Evolutionary conservation across 345 rosid species (phyloP), one percentile per base, ranked within the genome.

Genomic region (Murraya koenigii): DNA sequence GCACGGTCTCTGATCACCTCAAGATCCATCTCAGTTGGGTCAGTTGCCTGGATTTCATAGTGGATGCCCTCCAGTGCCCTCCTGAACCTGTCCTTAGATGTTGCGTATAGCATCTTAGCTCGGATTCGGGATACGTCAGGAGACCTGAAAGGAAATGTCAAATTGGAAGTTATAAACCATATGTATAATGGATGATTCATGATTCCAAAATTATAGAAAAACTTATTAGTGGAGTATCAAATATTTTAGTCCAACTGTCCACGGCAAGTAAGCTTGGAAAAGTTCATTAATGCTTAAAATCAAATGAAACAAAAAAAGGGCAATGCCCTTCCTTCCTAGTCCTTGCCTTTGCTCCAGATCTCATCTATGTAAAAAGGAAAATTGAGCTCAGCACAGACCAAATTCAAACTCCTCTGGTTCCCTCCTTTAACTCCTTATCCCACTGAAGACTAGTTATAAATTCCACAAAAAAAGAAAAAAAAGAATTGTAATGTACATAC

Each of bases 101-200:
- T 84, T n/a, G 87, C 87, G 49, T 84, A 84, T 20, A 84, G 80
- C 87, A 84, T 84, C 81, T 84, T 84, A 76, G 79, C 75, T 56
- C 87, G 75, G 73, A 84, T 83, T 44, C 76, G 77, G 19, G 87
- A 72, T 17, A 69, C 72, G 35, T 80, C 77, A 64, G 87, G 87
- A 36, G 82, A 81, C 87, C 87, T 84, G 66, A 79, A 58, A 5
- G 6, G 38, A 69, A n/a, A 72, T 2, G 44, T 67, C 14, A 4
- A 65, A 33, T 30, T 30, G 47, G 15, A 41, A 38, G 17, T 30
- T 1, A 41, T 14, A 17, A 22, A 26, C 23, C 28, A 64, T 7
- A 62, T 30, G 19, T 5, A 62, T 3, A 22, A 6, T 7, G 30
- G 41, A 28, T 9, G 8, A 30, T 63, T 63, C 38, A 17, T 63